A percentile compares a stretch with the other conserved stretches of the same genome.
Evolutionary conservation across 495 filamentous ascomycete genomes (phyloP).

Genomic region (Lophium mytilinum): DNA sequence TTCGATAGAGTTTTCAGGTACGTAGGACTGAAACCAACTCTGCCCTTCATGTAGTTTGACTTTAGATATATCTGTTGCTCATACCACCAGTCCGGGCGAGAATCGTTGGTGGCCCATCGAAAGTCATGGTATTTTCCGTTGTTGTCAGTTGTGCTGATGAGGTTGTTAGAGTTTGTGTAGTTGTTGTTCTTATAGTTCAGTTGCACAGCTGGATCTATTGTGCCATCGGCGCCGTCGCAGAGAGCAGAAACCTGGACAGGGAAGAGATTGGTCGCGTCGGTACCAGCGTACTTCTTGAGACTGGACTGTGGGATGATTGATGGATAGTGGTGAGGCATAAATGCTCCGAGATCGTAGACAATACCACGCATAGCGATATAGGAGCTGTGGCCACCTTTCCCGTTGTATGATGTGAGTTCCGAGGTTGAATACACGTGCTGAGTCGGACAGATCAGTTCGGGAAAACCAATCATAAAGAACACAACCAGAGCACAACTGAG

Average conservation of each 20-base stretch:
- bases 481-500: conserved; percentile 65
- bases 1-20: conserved; percentile 64
- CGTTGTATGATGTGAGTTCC: conserved; percentile 67
- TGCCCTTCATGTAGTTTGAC: conserved; percentile 75
- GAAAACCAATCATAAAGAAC: conserved; percentile 82
- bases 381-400: conserved; percentile 54
- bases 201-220: conserved; percentile 60
- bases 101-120: conserved; percentile 72
- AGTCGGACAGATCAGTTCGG: conserved; percentile 78
- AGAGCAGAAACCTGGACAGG: conserved; percentile 90
- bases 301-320: conserved; percentile 56
- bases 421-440: conserved; percentile 77
- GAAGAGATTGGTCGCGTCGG: conserved; percentile 81
- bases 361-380: conserved; percentile 80
- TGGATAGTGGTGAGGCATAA: conserved; percentile 71
- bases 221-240: conserved; percentile 66
- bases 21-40: conserved; percentile 72
- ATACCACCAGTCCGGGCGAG: conserved; percentile 80
- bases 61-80: conserved; percentile 74
- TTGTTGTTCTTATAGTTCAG: conserved; percentile 78
- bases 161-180: conserved; percentile 52
- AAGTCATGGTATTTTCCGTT: conserved; percentile 90
- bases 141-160: conserved; percentile 57
- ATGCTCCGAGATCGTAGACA: conserved; percentile 74
- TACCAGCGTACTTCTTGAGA: conserved; percentile 71